A percentile compares a stretch with the other conserved stretches of the same genome.
phyloP scores from a whole-genome alignment of 306 rosid species.

The Dryas octopetala region DNA sequence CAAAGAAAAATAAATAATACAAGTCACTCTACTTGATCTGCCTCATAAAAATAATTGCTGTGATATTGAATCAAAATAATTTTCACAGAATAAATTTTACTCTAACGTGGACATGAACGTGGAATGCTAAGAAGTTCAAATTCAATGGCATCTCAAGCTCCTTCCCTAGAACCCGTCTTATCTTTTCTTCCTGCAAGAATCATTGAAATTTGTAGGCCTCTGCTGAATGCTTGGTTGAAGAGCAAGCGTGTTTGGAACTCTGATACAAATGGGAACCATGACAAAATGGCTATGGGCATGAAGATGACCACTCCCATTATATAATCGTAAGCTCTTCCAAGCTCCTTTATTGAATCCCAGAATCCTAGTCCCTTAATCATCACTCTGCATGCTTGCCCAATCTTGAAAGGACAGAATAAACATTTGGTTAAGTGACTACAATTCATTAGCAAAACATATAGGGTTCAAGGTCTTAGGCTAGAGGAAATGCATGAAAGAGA shows the following conservation, averaged over 20 bases:
- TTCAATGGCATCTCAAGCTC: background rate
- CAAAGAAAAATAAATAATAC: background rate
- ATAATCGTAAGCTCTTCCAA: conserved; percentile 83
- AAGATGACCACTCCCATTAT: conserved; percentile 77
- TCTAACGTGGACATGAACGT: background rate
- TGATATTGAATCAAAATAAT: background rate
- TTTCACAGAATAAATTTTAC: background rate
- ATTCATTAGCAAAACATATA: background rate
- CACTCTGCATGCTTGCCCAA: conserved; percentile 77
- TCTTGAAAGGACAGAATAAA: conserved; percentile 34
- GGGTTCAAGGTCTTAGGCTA: too few species aligned
- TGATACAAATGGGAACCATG: conserved; percentile 90
- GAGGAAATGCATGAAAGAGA: too few species aligned
- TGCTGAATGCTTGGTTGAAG: conserved; percentile 94
- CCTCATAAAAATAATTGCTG: background rate
- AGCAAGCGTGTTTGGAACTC: conserved; percentile 93
- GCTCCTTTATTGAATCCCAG: conserved; percentile 86
- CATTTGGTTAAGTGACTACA: background rate
- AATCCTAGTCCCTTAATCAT: conserved; percentile 52
- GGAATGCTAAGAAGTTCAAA: background rate
- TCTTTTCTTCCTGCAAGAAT: conserved; percentile 82
- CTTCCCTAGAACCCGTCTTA: background rate
- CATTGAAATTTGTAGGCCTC: conserved; percentile 95
- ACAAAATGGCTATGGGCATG: conserved; percentile 77
- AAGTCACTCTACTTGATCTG: conserved; percentile 1